Conservation (phyloP, 176 grass and related monocot species). For the Urochloa ruziziensis region DNA sequence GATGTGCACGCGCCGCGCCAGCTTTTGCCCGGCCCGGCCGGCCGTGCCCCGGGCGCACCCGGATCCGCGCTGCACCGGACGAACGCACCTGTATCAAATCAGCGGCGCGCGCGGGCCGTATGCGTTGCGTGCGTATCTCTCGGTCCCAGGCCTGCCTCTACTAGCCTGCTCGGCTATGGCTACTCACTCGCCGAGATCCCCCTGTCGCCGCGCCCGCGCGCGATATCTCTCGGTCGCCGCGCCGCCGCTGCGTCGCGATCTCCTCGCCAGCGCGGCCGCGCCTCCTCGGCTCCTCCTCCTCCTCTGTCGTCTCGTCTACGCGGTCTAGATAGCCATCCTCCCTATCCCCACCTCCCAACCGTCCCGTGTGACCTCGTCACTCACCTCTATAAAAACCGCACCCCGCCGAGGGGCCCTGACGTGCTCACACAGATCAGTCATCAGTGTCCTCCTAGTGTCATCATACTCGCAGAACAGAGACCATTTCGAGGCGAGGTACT, state of each 20-base stretch:
- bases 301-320: not conserved
- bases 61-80: conserved; percentile 20
- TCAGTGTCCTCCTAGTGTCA: not conserved
- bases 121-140: too few relatives aligned
- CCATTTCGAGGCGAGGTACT: not conserved
- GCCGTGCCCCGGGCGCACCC: not conserved
- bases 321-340: too few relatives aligned
- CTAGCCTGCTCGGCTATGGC: not conserved
- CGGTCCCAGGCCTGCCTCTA: not conserved
- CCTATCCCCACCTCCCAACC: not conserved
- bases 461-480: not conserved
- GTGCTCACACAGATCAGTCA: not conserved
- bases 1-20: not conserved
- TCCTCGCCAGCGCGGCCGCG: not conserved
- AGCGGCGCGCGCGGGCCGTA: not conserved
- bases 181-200: not conserved
- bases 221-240: conserved; percentile 26
- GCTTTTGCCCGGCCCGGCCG: not conserved
- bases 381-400: not conserved
- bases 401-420: not conserved
- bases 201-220: not conserved
- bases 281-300: not conserved
- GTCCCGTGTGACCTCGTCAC: not conserved
- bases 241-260: conserved; percentile 3
- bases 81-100: too few relatives aligned